Percentiles rank a stretch among this genome's conserved stretches.
These are phyloP conservation scores for Rhodotorula babjevae DNA, from an alignment of 768 basidiomycete species.

Conservation along the genomic window DNA sequence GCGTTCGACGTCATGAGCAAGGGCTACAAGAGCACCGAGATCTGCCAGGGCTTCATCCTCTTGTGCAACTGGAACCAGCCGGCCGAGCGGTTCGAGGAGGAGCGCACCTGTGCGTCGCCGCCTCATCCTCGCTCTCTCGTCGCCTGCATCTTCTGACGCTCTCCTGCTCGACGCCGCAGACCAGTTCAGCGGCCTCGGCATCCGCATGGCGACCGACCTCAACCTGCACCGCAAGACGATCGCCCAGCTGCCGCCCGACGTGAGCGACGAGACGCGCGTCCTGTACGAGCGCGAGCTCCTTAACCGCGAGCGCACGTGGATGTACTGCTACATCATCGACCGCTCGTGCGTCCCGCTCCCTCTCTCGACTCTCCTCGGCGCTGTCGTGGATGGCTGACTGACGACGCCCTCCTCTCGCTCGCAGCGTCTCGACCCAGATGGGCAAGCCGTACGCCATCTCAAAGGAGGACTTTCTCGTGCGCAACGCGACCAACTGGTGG, in stretches of 20 bases:
- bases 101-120: slow-evolving; percentile 80
- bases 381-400: no score
- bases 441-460: slow-evolving; percentile 82
- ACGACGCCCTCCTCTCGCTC: no score
- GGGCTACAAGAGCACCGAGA: slow-evolving; percentile 68
- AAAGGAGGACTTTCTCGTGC: slow-evolving; percentile 87
- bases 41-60: slow-evolving; percentile 72
- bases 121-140: neutral
- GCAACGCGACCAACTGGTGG: slow-evolving; percentile 72
- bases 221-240: slow-evolving; percentile 86
- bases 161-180: slow-evolving; percentile 1
- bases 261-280: slow-evolving; percentile 71
- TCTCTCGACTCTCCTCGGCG: no score
- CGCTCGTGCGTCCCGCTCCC: slow-evolving; percentile 15
- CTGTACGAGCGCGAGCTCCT: slow-evolving; percentile 67
- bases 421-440: slow-evolving; percentile 73
- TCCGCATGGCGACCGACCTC: slow-evolving; percentile 89
- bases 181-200: slow-evolving; percentile 40
- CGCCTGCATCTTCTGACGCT: no score
- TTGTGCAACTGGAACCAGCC: slow-evolving; percentile 86
- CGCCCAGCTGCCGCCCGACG: slow-evolving; percentile 57
- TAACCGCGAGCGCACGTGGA: slow-evolving; percentile 93
- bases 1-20: slow-evolving; percentile 57
- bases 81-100: slow-evolving; percentile 92
- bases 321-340: slow-evolving; percentile 50